These are phyloP conservation scores for Beta corolliflora DNA, from an alignment of 179 eudicot species.

Conservation along the genomic window DNA sequence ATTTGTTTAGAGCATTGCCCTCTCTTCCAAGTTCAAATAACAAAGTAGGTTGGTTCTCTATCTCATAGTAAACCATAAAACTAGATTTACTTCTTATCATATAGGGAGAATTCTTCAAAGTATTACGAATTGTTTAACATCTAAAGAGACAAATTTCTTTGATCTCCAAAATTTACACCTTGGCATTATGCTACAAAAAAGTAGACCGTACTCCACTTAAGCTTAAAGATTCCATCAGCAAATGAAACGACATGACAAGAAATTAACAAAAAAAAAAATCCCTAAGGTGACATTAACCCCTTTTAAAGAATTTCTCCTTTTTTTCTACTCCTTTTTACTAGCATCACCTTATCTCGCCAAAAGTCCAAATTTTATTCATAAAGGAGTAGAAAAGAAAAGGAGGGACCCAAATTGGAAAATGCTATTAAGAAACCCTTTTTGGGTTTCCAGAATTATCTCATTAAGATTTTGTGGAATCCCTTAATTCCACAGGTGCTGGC, in stretches of 20 bases:
- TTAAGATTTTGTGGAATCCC: neutral
- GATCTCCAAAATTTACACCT: no score
- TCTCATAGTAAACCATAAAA: neutral
- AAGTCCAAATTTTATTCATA: neutral
- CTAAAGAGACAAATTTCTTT: neutral
- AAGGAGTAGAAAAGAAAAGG: neutral
- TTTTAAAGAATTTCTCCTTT: neutral
- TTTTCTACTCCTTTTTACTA: neutral
- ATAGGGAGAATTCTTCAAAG: neutral
- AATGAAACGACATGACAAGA: neutral
- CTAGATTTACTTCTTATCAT: neutral
- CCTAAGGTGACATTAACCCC: neutral
- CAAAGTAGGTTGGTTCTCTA: neutral
- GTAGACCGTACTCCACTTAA: neutral
- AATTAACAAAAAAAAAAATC: neutral
- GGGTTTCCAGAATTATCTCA: neutral
- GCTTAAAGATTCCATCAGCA: neutral
- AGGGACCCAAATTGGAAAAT: neutral
- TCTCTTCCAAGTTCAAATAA: neutral
- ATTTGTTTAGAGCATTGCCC: neutral
- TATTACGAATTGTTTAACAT: neutral
- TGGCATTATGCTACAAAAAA: neutral
- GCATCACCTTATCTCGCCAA: neutral
- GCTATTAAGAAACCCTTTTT: no score
- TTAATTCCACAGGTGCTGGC: neutral